Conservation (phyloP, 371 early-diverging fungal species). For the Actinomortierella ambigua region DNA sequence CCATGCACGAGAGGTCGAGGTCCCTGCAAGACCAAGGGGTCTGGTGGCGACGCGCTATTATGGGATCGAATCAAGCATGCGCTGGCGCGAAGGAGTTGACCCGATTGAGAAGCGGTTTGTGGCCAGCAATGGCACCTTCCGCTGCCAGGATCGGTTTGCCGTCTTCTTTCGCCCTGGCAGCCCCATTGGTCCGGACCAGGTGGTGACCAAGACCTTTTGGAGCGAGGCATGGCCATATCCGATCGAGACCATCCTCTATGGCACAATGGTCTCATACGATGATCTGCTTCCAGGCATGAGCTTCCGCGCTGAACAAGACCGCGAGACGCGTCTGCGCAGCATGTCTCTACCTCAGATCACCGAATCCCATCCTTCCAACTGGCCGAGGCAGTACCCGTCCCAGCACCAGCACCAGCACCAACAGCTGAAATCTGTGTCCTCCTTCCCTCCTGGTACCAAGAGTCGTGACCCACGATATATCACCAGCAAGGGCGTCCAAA, state of each 20-base stretch:
- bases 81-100: slow-evolving; percentile 45
- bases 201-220: slow-evolving; percentile 46
- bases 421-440: slow-evolving; percentile 24
- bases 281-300: too few species aligned
- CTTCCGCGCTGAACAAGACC: too few species aligned
- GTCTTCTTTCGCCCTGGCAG: slow-evolving; percentile 41
- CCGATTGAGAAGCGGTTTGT: slow-evolving; percentile 43
- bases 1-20: background rate
- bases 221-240: slow-evolving; percentile 47
- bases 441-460: slow-evolving; percentile 16
- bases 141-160: slow-evolving; percentile 45
- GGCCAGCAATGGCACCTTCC: slow-evolving; percentile 37
- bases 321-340: too few species aligned
- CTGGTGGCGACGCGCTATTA: slow-evolving; percentile 35
- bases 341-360: too few species aligned
- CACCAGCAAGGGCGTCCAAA: slow-evolving; percentile 29
- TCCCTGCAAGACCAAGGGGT: slow-evolving; percentile 12
- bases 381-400: background rate
- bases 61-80: slow-evolving; percentile 47
- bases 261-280: slow-evolving; percentile 8
- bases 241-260: slow-evolving; percentile 41
- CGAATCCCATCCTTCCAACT: background rate
- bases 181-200: slow-evolving; percentile 39
- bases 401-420: background rate
- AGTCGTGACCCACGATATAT: slow-evolving; percentile 37